Conservation (phyloP, 139 green algal genomes). For the Desmodesmus armatus region DNA sequence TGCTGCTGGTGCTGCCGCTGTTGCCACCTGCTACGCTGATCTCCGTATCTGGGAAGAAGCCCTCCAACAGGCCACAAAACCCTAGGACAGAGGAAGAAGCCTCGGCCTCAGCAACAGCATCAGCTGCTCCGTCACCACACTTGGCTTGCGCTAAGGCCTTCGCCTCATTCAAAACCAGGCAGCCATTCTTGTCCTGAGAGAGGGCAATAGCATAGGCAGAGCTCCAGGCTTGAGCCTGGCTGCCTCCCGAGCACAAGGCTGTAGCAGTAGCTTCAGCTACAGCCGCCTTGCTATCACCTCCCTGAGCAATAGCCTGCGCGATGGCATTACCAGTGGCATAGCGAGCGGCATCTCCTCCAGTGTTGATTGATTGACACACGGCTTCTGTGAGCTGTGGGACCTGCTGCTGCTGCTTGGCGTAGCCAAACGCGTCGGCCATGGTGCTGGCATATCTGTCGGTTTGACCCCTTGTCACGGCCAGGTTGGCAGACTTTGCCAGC, state of each 20-base stretch:
- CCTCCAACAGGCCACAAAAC: slow-evolving; percentile 41
- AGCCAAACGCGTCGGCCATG: slow-evolving; percentile 29
- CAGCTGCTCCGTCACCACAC: slow-evolving; percentile 19
- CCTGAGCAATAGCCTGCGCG: slow-evolving; percentile 19
- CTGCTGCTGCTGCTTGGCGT: not conserved
- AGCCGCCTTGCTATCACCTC: slow-evolving; percentile 31
- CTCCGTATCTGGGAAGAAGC: not conserved
- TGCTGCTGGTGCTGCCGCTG: slow-evolving; percentile 25
- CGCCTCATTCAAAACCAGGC: slow-evolving; percentile 43
- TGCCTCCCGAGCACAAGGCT: slow-evolving; percentile 35
- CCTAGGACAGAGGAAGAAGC: slow-evolving; percentile 36
- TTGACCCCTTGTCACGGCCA: slow-evolving; percentile 23
- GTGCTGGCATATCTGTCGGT: slow-evolving; percentile 6
- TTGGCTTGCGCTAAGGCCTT: slow-evolving; percentile 26
- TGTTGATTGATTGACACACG: slow-evolving; percentile 20
- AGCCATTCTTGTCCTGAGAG: slow-evolving; percentile 18
- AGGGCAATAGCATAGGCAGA: slow-evolving; percentile 33
- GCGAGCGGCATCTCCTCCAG: not conserved
- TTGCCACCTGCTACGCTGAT: slow-evolving; percentile 13
- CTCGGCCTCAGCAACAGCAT: not conserved
- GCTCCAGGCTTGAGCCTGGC: slow-evolving; percentile 20
- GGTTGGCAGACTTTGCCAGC: slow-evolving; percentile 14
- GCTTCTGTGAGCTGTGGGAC: slow-evolving; percentile 16
- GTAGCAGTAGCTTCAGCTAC: slow-evolving; percentile 48
- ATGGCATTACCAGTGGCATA: slow-evolving; percentile 36